Evolutionary conservation across 106 monocot species (phyloP).

Genomic region (Dendrobium chrysotoxum): DNA sequence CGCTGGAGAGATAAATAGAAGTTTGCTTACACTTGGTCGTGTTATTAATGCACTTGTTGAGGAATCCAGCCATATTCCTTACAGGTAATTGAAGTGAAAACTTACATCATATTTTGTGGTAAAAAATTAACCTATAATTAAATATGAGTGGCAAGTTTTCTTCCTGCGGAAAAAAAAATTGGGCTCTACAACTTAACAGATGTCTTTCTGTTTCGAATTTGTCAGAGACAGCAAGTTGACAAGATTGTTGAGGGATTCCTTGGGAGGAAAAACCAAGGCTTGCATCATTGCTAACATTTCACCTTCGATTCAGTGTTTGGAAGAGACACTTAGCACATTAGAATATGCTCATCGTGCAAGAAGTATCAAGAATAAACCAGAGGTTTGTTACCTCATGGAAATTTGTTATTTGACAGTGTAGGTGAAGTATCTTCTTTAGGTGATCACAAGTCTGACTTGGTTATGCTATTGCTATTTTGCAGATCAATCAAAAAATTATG

Average conservation of each 20-base stretch:
- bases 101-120: slow-evolving; percentile 2
- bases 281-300: slow-evolving; percentile 97
- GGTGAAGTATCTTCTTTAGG: not conserved
- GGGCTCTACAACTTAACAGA: no score
- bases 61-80: slow-evolving; percentile 89
- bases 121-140: no score
- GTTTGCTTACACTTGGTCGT: slow-evolving; percentile 93
- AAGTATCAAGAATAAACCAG: slow-evolving; percentile 95
- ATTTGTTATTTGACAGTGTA: not conserved
- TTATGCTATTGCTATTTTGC: slow-evolving; percentile 4
- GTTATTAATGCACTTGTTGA: slow-evolving; percentile 96
- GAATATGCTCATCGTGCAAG: slow-evolving; percentile 98
- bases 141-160: no score
- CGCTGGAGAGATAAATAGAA: slow-evolving; percentile 97
- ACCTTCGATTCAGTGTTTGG: slow-evolving; percentile 85
- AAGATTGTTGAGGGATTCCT: slow-evolving; percentile 88
- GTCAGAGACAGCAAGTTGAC: slow-evolving; percentile 96
- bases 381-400: slow-evolving; percentile 22
- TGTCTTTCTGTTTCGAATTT: not conserved
- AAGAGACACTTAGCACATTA: slow-evolving; percentile 95
- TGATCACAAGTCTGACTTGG: not conserved
- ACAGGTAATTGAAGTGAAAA: slow-evolving; percentile 45
- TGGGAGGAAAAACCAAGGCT: slow-evolving; percentile 99
- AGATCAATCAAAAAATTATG: slow-evolving; percentile 98
- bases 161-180: no score